Base-by-base conservation (phyloP, 2,329 filamentous ascomycete species). In the Colletotrichum shisoi region DNA sequence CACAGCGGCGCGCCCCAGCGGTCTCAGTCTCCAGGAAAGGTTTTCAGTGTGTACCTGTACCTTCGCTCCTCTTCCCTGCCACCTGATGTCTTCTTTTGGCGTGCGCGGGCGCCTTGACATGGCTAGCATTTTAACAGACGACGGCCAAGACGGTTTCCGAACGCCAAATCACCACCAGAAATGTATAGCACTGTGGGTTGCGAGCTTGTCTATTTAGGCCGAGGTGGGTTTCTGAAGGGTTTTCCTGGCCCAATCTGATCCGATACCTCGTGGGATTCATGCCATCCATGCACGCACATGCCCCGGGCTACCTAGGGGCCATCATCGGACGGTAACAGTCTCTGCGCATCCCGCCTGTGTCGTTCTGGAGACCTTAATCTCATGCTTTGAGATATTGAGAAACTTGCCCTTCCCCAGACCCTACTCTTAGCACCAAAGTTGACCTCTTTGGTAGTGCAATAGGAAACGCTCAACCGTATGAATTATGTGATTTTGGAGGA, bases 31-130 rank as follows among this genome's bases (percentile, higher is more conserved):
- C 34, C 42, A 24, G 11, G 15, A 19, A 34, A 21, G 57, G 57
- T 24, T 65, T 24, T 56, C 57, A 13, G 39, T 31, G 48, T 39
- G 63, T 67, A 67, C 59, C 63, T 37, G 44, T 67, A 67, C 52
- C 37, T 66, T 37, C n/a, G 13, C 40, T 21, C 27, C 8, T 46
- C 19, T 39, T 21, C 40, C 42, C 54, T 57, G 56, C 8, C 56
- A 58, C 56, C 56, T 24, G 42, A 24, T 2, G 13, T 2, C 44
- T 9, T 17, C 31, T 15, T 15, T 52, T 21, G 9, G 31, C 37
- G 44, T 24, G 48, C 13, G 31, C 13, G 31, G 24, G 44, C 48
- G n/a, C 31, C 21, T 39, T n/a, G 27, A 48, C 19, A 58, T 21
- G 17, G 11, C 31, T 31, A 11, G 44, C 17, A 19, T 58, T 39